phyloP scores from a whole-genome alignment of 2,329 filamentous ascomycete genomes.

The Cercospora zeae-maydis region DNA sequence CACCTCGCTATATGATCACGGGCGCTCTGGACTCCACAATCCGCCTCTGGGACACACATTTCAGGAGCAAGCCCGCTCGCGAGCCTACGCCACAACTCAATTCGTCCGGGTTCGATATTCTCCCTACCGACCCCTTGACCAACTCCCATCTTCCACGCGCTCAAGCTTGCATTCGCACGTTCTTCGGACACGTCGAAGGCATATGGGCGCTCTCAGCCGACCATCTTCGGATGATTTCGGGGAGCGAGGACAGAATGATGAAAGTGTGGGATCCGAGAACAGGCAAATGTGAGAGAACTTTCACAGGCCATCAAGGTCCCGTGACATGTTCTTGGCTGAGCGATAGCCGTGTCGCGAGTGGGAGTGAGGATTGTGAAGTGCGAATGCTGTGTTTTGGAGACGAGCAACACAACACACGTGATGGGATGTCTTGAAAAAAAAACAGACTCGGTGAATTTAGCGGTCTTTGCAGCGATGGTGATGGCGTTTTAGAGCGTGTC shows the following conservation, averaged over 20 bases:
- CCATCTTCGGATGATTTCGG: slow-evolving; percentile 80
- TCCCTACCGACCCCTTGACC: slow-evolving; percentile 36
- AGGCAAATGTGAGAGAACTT: slow-evolving; percentile 87
- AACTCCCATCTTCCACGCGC: slow-evolving; percentile 36
- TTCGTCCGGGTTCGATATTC: slow-evolving; percentile 21
- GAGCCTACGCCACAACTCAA: slow-evolving; percentile 17
- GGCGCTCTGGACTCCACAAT: slow-evolving; percentile 89
- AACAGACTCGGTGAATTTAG: not conserved
- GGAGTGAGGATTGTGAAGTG: slow-evolving; percentile 90
- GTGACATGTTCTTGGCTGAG: slow-evolving; percentile 91
- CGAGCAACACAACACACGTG: slow-evolving; percentile 8
- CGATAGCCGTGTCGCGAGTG: slow-evolving; percentile 83
- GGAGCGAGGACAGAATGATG: slow-evolving; percentile 89
- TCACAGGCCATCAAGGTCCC: slow-evolving; percentile 83
- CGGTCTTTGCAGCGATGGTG: not conserved
- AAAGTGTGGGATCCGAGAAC: slow-evolving; percentile 94
- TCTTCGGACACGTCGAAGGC: slow-evolving; percentile 95
- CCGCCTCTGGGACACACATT: slow-evolving; percentile 78
- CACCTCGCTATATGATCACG: slow-evolving; percentile 88
- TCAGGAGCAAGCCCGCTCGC: slow-evolving; percentile 13
- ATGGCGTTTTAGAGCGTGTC: not conserved
- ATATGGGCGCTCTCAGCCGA: slow-evolving; percentile 92
- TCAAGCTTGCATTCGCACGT: slow-evolving; percentile 73
- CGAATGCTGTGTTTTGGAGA: slow-evolving; percentile 53
- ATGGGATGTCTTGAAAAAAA: not conserved